Conservation (phyloP, 495 filamentous ascomycete genomes). For the Neurospora sp. region DNA sequence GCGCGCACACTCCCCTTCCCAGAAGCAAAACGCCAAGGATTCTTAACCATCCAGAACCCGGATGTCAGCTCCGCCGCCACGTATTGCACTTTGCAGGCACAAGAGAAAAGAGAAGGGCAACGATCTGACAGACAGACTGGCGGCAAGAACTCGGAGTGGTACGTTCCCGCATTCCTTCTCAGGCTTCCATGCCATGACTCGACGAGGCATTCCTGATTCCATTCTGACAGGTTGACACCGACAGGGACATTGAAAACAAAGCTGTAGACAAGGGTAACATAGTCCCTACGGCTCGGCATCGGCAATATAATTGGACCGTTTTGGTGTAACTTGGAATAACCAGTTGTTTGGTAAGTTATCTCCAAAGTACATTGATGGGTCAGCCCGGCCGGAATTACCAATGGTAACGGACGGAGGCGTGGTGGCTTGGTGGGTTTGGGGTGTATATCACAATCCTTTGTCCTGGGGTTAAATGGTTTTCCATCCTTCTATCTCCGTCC, state of each 20-base stretch:
- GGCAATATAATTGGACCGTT: background rate
- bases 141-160: background rate
- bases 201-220: background rate
- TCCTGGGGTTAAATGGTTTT: background rate
- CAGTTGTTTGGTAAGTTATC: background rate
- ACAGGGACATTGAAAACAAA: background rate
- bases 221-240: background rate
- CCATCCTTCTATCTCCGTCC: background rate
- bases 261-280: background rate
- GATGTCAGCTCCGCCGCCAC: background rate
- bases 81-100: background rate
- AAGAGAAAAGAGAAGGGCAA: background rate
- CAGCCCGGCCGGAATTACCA: background rate
- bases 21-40: background rate
- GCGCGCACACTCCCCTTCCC: background rate
- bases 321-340: background rate
- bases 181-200: background rate
- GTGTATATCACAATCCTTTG: background rate
- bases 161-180: background rate
- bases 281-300: background rate
- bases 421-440: background rate
- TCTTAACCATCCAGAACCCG: background rate
- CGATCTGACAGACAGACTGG: background rate
- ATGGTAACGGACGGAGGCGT: background rate
- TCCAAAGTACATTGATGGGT: background rate